These are phyloP conservation scores for Yamadazyma sp. DNA, from an alignment of 1,139 yeast species.

Conservation along the genomic window DNA sequence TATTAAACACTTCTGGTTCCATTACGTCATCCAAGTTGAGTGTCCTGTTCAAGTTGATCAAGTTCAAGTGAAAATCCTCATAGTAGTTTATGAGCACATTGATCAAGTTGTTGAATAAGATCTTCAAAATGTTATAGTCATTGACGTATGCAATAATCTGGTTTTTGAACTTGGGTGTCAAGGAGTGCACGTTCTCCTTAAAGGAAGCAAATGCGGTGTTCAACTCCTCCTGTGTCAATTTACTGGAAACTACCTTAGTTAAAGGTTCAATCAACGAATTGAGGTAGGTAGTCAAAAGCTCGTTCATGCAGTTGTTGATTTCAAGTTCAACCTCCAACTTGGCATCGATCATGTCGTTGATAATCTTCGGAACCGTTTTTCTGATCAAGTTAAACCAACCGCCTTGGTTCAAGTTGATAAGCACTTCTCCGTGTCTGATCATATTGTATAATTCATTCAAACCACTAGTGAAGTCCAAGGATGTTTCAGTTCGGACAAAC, in stretches of 20 bases:
- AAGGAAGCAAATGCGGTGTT: constrained; percentile 36
- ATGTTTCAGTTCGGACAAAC: constrained; percentile 66
- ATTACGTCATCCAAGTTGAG: constrained; percentile 32
- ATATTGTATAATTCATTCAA: constrained; percentile 56
- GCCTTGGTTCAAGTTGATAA: constrained; percentile 26
- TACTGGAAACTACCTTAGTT: constrained; percentile 3
- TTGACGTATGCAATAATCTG: constrained; percentile 51
- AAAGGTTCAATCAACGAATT: constrained; percentile 36
- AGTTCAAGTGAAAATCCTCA: constrained; percentile 27
- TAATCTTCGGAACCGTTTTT: constrained; percentile 79
- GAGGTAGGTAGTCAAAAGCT: constrained; percentile 48
- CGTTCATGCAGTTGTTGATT: constrained; percentile 67
- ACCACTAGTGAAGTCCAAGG: constrained; percentile 76
- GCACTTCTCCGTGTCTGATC: constrained; percentile 37
- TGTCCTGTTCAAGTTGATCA: constrained; percentile 17
- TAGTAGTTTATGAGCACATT: constrained; percentile 31
- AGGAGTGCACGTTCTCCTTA: constrained; percentile 48
- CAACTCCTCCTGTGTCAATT: constrained; percentile 11
- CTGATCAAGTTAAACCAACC: constrained; percentile 61
- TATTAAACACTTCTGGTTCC: constrained; percentile 57
- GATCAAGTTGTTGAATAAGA: constrained; percentile 32
- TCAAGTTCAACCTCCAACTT: constrained; percentile 73
- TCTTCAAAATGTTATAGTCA: constrained; percentile 32
- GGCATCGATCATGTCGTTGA: constrained; percentile 84
- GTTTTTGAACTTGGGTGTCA: constrained; percentile 55